phyloP scores from a whole-genome alignment of 805 yeast species.

The Nakazawaea siamensis region DNA sequence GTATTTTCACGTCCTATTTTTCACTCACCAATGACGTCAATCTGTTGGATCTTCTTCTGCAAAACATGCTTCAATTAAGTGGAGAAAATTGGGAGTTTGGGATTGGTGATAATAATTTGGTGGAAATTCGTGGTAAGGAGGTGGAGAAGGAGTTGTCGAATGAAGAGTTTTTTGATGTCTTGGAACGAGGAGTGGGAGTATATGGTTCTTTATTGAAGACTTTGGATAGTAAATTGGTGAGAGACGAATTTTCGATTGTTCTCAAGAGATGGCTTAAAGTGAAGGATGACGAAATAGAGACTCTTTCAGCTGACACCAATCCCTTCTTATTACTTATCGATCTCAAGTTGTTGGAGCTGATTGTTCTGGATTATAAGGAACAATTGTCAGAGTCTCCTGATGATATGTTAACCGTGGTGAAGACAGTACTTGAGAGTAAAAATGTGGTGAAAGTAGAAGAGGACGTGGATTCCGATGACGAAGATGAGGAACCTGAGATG shows the following conservation, averaged over 20 bases:
- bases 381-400: conserved; percentile 45
- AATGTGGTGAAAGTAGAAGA: conserved; percentile 1
- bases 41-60: conserved; percentile 23
- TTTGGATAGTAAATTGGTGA: conserved; percentile 38
- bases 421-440: conserved; percentile 27
- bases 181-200: conserved; percentile 35
- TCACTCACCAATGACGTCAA: conserved; percentile 13
- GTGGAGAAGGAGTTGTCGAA: conserved; percentile 8
- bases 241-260: conserved; percentile 37
- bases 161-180: conserved; percentile 29
- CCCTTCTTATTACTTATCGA: conserved; percentile 53
- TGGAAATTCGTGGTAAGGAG: conserved; percentile 15
- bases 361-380: conserved; percentile 52
- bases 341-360: conserved; percentile 53
- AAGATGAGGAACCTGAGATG: conserved; percentile 22
- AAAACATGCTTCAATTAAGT: conserved; percentile 24
- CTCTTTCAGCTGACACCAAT: conserved; percentile 22
- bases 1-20: conserved; percentile 28
- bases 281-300: conserved; percentile 11
- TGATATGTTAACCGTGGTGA: conserved; percentile 45
- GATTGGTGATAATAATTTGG: conserved; percentile 30
- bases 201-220: conserved; percentile 37
- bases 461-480: conserved; percentile 16
- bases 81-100: conserved; percentile 31
- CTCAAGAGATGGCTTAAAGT: conserved; percentile 53